Conservation (phyloP, 495 filamentous ascomycete genomes). For the Aspergillus heteromorphus region DNA sequence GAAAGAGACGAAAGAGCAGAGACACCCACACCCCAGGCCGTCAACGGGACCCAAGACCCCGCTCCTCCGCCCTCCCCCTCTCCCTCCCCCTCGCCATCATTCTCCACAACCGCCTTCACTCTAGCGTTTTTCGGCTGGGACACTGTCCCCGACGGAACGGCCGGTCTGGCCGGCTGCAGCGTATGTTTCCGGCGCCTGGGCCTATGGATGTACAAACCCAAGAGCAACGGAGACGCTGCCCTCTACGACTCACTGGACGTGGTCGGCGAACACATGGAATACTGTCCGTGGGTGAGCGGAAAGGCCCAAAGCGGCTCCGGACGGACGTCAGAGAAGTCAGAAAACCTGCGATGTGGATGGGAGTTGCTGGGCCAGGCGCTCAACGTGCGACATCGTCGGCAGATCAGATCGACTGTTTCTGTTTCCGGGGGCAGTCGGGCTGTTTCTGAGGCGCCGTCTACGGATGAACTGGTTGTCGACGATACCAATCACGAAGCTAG, state of each 20-base stretch:
- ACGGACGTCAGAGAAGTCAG: slow-evolving; percentile 26
- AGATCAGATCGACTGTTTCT: slow-evolving; percentile 25
- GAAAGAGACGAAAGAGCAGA: slow-evolving; percentile 3
- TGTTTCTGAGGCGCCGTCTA: slow-evolving; percentile 20
- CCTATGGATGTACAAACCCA: slow-evolving; percentile 83
- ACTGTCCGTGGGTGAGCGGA: slow-evolving; percentile 73
- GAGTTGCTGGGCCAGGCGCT: slow-evolving; percentile 37
- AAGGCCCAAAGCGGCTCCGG: slow-evolving; percentile 49
- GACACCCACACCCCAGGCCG: slow-evolving; percentile 2
- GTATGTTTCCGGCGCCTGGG: slow-evolving; percentile 86
- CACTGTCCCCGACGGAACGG: slow-evolving; percentile 56
- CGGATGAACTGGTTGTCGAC: slow-evolving; percentile 18
- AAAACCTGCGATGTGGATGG: slow-evolving; percentile 41
- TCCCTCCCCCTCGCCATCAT: slow-evolving; percentile 13
- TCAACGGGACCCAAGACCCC: slow-evolving; percentile 5
- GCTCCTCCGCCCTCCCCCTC: slow-evolving; percentile 8
- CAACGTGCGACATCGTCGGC: slow-evolving; percentile 35
- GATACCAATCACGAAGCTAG: slow-evolving; percentile 31
- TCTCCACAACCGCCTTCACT: slow-evolving; percentile 63
- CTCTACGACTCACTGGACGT: slow-evolving; percentile 61
- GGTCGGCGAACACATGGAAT: slow-evolving; percentile 66
- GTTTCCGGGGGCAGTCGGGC: slow-evolving; percentile 20
- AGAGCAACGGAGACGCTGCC: slow-evolving; percentile 48
- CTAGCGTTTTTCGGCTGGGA: slow-evolving; percentile 88
- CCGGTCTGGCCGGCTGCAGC: slow-evolving; percentile 68